These are phyloP conservation scores for Haematococcus lacustris DNA, from an alignment of 139 green algal species.

Conservation along the genomic window DNA sequence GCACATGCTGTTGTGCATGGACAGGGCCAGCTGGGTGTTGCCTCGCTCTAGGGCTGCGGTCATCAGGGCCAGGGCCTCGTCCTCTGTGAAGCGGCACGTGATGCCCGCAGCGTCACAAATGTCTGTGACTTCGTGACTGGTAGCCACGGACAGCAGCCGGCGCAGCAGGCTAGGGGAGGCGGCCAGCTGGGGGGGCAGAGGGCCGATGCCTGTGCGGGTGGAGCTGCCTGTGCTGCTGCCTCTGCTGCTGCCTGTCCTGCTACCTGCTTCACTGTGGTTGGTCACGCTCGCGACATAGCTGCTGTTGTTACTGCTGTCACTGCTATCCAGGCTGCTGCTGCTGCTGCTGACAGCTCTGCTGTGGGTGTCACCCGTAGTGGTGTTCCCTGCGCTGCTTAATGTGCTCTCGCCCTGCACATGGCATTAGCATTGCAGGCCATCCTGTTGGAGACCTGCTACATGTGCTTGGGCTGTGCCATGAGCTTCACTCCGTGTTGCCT, in stretches of 20 bases:
- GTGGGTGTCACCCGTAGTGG: no score
- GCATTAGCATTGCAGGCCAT: no score
- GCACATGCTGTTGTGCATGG: constrained; percentile 60
- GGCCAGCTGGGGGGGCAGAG: neutral
- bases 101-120: constrained; percentile 9
- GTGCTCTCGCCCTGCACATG: no score
- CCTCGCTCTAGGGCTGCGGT: constrained; percentile 28
- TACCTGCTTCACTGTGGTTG: neutral
- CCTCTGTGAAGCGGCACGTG: neutral
- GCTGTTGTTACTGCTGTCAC: neutral
- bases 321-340: no score
- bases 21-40: constrained; percentile 58
- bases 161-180: neutral
- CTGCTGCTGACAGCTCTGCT: no score
- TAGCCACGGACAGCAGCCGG: constrained; percentile 1
- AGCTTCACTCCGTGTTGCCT: no score
- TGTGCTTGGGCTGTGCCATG: no score
- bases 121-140: constrained; percentile 17
- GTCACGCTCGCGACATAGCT: neutral
- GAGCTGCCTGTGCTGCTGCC: constrained; percentile 4
- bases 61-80: constrained; percentile 31
- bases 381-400: no score
- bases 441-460: no score
- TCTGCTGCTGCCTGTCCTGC: constrained; percentile 5
- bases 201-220: constrained; percentile 2